phyloP scores from a whole-genome alignment of 441 rosid genomes.

The Gossypium aridum region DNA sequence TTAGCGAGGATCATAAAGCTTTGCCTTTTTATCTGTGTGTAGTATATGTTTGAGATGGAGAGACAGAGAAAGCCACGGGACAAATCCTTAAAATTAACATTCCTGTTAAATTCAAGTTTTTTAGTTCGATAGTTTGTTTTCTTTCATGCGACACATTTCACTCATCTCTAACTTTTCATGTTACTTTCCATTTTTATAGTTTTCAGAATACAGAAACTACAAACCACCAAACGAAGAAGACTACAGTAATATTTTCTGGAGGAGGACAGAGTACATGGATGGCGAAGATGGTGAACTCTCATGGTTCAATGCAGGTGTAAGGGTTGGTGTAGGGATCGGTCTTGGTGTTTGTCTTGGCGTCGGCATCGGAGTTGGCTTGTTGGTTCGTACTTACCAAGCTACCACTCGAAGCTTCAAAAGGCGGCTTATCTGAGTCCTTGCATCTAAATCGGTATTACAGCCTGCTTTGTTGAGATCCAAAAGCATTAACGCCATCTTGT shows the following conservation, averaged over 20 bases:
- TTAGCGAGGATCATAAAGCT: background rate
- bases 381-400: slow-evolving; percentile 64
- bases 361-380: slow-evolving; percentile 81
- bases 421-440: slow-evolving; percentile 36
- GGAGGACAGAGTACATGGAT: slow-evolving; percentile 47
- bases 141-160: background rate
- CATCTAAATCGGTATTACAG: background rate
- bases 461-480: slow-evolving; percentile 8
- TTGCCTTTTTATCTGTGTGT: background rate
- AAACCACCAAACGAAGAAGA: slow-evolving; percentile 47
- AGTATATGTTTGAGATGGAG: background rate
- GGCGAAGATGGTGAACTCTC: slow-evolving; percentile 79
- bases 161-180: background rate
- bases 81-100: background rate
- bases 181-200: slow-evolving; percentile 27
- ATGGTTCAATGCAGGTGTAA: slow-evolving; percentile 90
- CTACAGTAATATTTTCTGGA: slow-evolving; percentile 59
- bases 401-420: slow-evolving; percentile 65
- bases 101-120: background rate
- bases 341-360: slow-evolving; percentile 79
- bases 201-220: slow-evolving; percentile 39
- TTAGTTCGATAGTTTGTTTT: background rate
- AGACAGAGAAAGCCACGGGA: background rate
- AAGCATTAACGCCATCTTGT: slow-evolving; percentile 18
- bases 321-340: slow-evolving; percentile 90